Evolutionary conservation across 2,329 filamentous ascomycete species (phyloP), one percentile per base, ranked within the genome.

Genomic region (Aspergillus quadrilineatus): DNA sequence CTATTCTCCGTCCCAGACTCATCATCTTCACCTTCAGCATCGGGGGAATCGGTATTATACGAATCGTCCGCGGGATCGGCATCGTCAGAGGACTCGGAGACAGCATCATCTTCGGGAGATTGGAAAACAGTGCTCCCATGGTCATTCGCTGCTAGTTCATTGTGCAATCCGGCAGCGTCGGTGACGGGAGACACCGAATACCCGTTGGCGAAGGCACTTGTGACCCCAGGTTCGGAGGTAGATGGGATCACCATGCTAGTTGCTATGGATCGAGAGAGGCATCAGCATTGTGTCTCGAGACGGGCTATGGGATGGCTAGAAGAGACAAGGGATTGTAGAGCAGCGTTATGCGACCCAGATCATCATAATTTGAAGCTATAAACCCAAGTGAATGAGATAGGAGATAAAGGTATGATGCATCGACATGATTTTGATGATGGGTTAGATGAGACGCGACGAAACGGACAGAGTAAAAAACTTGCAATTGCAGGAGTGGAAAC

Each of bases 61-160:
- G 73, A 74, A 52, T 74, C 73, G 57, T 76, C 73, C 29, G 68
- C 71, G 56, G 67, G 68, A 60, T 76, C 70, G 59, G 72, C 68
- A 36, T 70, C 73, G 68, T 76, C 71, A 60, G 69, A 71, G 66
- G 77, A 77, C 67, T 80, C 77, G 67, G 79, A 77, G 63, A 78
- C 80, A 70, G 76, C 77, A 67, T 78, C 75, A 62, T 78, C 73
- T 67, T 88, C 84, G 69, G 84, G 82, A 65, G 84, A 79, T 68
- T 95, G 89, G 67, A 89, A 92, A 59, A 89, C 81, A 65, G 92
- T 89, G 80, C 86, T 90, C 66, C 91, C 89, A 75, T 83, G 89
- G 63, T 82, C 82, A 60, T 82, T 78, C 45, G 67, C 58, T 34
- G 77, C 77, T 58, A 75, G 73, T 56, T 80, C 78, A 56, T 65